Percentiles rank a stretch among this genome's conserved stretches.
Conservation (phyloP, 345 rosid species). For the Turnera subulata region DNA sequence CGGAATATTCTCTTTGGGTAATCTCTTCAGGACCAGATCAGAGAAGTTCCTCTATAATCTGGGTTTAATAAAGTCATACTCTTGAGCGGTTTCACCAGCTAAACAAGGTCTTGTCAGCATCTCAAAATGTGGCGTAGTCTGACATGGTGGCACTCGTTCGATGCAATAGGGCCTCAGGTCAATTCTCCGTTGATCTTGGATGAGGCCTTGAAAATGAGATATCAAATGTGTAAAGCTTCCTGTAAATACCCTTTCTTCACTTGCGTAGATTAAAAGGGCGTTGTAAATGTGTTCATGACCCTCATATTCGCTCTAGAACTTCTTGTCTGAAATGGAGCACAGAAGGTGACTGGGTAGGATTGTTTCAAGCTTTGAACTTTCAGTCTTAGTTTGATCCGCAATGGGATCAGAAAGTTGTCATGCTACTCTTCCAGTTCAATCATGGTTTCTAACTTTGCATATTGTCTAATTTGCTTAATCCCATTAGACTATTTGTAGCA, state of each 20-base stretch:
- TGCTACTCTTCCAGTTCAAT: too few relatives aligned
- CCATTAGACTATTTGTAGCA: too few relatives aligned
- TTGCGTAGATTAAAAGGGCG: neutral
- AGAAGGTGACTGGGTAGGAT: neutral
- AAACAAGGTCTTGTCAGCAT: slow-evolving; percentile 12
- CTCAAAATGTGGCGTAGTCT: slow-evolving; percentile 26
- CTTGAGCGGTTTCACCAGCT: slow-evolving; percentile 29
- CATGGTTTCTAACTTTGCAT: too few relatives aligned
- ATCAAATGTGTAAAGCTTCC: slow-evolving; percentile 24
- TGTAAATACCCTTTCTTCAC: slow-evolving; percentile 20
- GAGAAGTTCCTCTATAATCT: slow-evolving; percentile 72
- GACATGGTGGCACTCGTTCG: slow-evolving; percentile 11
- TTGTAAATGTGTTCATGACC: slow-evolving; percentile 10
- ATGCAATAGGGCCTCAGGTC: slow-evolving; percentile 8
- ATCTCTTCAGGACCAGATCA: slow-evolving; percentile 59
- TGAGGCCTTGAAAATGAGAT: slow-evolving; percentile 6
- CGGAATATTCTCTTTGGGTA: slow-evolving; percentile 56
- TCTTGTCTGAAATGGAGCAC: neutral
- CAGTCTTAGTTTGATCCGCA: too few relatives aligned
- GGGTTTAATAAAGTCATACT: slow-evolving; percentile 54
- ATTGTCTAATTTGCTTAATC: too few relatives aligned
- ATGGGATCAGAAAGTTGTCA: too few relatives aligned
- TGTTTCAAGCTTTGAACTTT: too few relatives aligned
- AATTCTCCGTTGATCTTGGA: slow-evolving; percentile 27
- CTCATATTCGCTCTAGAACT: slow-evolving; percentile 4